Evolutionary conservation across 805 yeast genomes (phyloP).

Genomic region (Wickerhamiella azyma): DNA sequence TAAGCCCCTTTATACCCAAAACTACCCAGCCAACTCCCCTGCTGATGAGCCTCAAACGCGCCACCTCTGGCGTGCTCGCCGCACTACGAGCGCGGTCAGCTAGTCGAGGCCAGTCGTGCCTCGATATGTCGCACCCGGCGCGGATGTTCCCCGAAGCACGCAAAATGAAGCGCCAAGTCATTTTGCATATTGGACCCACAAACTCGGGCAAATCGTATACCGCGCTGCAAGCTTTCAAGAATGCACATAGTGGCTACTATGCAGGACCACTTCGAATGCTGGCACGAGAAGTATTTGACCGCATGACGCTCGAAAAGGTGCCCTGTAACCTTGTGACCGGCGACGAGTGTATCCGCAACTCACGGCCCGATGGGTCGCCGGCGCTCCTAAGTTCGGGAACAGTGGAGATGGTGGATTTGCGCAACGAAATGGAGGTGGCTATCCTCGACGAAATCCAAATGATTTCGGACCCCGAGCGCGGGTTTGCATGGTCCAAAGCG

Average conservation of each 20-base stretch:
- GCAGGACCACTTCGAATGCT: constrained; percentile 89
- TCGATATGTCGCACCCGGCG: constrained; percentile 44
- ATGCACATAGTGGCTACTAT: constrained; percentile 63
- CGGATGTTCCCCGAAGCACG: constrained; percentile 83
- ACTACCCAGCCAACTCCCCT: no score
- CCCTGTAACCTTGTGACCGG: constrained; percentile 85
- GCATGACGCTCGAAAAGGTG: constrained; percentile 51
- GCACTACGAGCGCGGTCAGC: neutral
- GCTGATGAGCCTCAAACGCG: no score
- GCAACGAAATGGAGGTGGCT: constrained; percentile 62
- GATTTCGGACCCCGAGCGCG: constrained; percentile 69
- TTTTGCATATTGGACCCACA: constrained; percentile 97
- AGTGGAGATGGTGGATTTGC: constrained; percentile 77
- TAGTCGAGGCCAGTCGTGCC: neutral
- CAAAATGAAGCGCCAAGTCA: constrained; percentile 57
- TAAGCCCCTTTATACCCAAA: no score
- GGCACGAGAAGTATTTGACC: constrained; percentile 83
- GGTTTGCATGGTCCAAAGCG: constrained; percentile 92
- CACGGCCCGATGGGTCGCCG: constrained; percentile 50
- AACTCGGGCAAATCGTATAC: constrained; percentile 88
- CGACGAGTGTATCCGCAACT: constrained; percentile 71
- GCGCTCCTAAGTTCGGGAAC: constrained; percentile 79
- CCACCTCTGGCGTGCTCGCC: neutral
- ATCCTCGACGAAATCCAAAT: constrained; percentile 94
- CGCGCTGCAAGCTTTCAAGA: constrained; percentile 56